These are phyloP conservation scores for Ilyonectria destructans DNA, from an alignment of 2,329 filamentous ascomycete species.

Conservation along the genomic window DNA sequence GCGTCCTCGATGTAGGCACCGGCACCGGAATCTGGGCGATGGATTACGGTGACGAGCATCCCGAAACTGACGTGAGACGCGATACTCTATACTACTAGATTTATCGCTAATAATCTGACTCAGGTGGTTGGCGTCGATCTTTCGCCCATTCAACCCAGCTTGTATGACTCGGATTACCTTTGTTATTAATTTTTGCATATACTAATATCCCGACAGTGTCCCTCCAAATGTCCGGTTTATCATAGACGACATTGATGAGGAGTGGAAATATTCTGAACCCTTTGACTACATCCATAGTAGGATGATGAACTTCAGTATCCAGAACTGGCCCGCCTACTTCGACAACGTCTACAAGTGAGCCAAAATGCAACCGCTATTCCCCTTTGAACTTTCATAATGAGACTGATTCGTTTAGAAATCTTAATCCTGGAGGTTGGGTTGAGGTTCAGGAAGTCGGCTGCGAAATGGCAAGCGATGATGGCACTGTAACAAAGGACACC, in stretches of 20 bases:
- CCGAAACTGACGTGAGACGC: constrained; percentile 11
- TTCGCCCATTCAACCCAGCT: constrained; percentile 29
- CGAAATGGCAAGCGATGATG: too few relatives aligned
- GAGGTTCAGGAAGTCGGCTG: too few relatives aligned
- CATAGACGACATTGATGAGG: not conserved
- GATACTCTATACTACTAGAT: too few relatives aligned
- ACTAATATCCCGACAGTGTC: not conserved
- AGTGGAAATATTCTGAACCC: not conserved
- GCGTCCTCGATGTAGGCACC: not conserved
- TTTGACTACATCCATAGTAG: not conserved
- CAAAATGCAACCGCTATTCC: too few relatives aligned
- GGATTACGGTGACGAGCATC: constrained; percentile 24
- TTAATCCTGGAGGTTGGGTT: too few relatives aligned
- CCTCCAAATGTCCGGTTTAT: not conserved
- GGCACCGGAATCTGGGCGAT: constrained; percentile 3
- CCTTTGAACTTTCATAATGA: too few relatives aligned
- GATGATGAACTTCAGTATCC: not conserved
- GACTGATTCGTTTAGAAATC: too few relatives aligned
- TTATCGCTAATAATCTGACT: not conserved
- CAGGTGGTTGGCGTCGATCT: constrained; percentile 26
- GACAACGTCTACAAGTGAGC: not conserved
- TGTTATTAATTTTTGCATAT: too few relatives aligned
- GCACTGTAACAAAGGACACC: too few relatives aligned
- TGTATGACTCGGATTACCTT: constrained; percentile 3
- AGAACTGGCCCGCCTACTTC: not conserved